These are phyloP conservation scores for Diaporthe ampelina DNA, from an alignment of 2,329 filamentous ascomycete species.

Conservation along the genomic window DNA sequence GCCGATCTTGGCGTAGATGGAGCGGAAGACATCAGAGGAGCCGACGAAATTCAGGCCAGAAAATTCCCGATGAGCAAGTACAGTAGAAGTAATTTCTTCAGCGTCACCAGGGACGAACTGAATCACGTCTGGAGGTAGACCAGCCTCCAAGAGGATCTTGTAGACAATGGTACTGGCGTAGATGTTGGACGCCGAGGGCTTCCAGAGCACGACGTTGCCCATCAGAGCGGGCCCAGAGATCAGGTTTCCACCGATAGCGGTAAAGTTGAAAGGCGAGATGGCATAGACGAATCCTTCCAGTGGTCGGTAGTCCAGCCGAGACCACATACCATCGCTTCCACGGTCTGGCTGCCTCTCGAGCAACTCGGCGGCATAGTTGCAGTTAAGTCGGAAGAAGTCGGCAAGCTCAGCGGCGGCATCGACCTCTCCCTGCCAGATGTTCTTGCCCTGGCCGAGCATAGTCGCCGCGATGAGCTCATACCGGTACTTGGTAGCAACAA, in stretches of 20 bases:
- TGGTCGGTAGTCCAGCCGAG: conserved; percentile 88
- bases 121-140: conserved; percentile 89
- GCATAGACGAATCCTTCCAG: conserved; percentile 97
- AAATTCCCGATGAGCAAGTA: conserved; percentile 83
- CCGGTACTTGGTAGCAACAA: conserved; percentile 91
- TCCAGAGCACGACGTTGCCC: conserved; percentile 97
- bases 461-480: conserved; percentile 97
- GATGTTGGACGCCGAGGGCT: conserved; percentile 91
- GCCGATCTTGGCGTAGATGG: conserved; percentile 89
- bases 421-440: conserved; percentile 98
- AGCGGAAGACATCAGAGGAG: conserved; percentile 90
- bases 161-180: conserved; percentile 93
- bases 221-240: conserved; percentile 87
- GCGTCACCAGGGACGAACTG: conserved; percentile 94
- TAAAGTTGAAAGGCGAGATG: conserved; percentile 97
- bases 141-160: conserved; percentile 91
- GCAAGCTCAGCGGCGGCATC: conserved; percentile 94
- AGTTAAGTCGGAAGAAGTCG: conserved; percentile 95
- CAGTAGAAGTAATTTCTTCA: conserved; percentile 83
- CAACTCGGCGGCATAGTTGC: conserved; percentile 91
- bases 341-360: conserved; percentile 90
- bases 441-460: conserved; percentile 97
- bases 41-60: conserved; percentile 94
- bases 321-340: conserved; percentile 89
- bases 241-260: conserved; percentile 91